Evolutionary conservation across 441 rosid species (phyloP), one percentile per base, ranked within the genome.

Genomic region (Theobroma grandiflorum): DNA sequence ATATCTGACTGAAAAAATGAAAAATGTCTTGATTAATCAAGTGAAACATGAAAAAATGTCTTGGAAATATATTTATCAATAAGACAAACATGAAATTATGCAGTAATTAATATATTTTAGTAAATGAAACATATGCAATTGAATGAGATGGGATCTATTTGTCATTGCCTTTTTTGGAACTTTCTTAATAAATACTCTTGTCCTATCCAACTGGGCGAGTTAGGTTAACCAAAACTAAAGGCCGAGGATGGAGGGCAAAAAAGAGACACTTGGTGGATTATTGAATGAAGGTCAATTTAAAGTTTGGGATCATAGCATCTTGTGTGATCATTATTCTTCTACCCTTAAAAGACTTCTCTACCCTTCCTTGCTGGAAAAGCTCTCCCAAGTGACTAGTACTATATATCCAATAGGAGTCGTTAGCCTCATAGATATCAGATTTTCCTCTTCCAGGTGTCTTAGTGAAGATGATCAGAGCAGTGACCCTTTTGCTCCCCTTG

Each of bases 401-500:
- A 40, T 67, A 42, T 67, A 9, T 67, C 10, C 33, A 10, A 6
- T 18, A 2, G 6, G 16, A 42, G 3, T 42, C 6, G 22, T 47
- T 70, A 3, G 42, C 42, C 7, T 43, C 6, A 31, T 10, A 43
- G 14, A 16, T 15, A 26, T 26, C 35, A 50, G 26, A 50, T 26
- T 70, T 33, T 71, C 8, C 8, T 8, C 8, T 52, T 50, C 6
- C 1, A 33, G 8, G 8, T 33, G 10, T 16, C 15, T 26, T n/a
- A 10, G 38, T 10, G 72, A 50, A 63, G 43, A 73, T 74, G 77
- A 74, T 3, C 55, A 74, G 11, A 74, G 22, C 77, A 1, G 20
- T 50, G 62, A 11, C 9, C 58, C 49, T 20, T 47, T 49, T 47
- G 18, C 62, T 62, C 38, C 72, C 26, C 14, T 50, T 76, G 38